Base-by-base conservation (phyloP, 2,329 filamentous ascomycete genomes). In the Rosellinia necatrix region DNA sequence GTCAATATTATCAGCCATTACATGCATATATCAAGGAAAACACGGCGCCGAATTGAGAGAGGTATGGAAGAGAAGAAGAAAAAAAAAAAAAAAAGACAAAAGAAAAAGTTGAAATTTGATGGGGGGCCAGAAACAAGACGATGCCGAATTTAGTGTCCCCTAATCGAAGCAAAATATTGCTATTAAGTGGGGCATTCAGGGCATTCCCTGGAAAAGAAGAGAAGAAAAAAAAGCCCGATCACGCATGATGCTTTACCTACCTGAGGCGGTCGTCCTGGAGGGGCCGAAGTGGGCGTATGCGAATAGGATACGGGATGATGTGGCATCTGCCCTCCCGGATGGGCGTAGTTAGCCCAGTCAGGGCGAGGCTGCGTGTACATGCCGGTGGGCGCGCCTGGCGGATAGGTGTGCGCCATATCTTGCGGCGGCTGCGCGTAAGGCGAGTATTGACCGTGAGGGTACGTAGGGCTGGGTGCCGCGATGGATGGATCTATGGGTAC, bases 401-500 rank as follows among this genome's bases (percentile, higher is more conserved):
- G 79, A 68, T 92, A 91, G 68, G 83, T 83, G 68, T 96, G 90
- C 68, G 87, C 81, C 89, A 96, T 94, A 67, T 96, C 90, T 81
- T 92, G 88, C 64, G 86, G 87, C 64, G 87, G 87, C 55, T 89
- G 85, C 56, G 86, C 86, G 76, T 97, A 97, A 30, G 92, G 91
- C 66, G 92, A 93, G 75, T 96, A 96, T 73, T 89, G 87, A 61
- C 81, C 79, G 69, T 91, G 89, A 67, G 90, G 84, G 74, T 96
- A 97, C 69, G 91, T 92, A 59, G 93, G 92, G 82, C 91, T 96
- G 72, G 91, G 90, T 70, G 90, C 88, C 76, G 92, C 90, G 75
- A 97, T 96, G 75, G 92, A 96, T 71, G 92, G 92, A 96, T 97
- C 93, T 97, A 96, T 92, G 88, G 91, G 91, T 81, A 96, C 86